Percentiles rank a stretch among this genome's conserved stretches.
Evolutionary conservation across 176 grass and related monocot species (phyloP).

Genomic region (Pontederia paniculata): DNA sequence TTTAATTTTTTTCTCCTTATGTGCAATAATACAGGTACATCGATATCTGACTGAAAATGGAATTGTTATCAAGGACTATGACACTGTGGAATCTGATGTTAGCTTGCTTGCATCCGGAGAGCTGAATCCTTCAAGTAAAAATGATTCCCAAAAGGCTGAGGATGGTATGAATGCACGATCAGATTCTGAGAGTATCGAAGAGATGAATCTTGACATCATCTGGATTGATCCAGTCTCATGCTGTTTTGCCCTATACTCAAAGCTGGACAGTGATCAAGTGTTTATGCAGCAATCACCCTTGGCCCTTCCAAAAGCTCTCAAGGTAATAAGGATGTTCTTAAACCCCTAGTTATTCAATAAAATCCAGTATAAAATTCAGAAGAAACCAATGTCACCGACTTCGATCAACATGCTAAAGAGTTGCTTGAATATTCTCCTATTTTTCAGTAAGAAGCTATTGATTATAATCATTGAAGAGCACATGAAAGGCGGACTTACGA

Average conservation of each 20-base stretch:
- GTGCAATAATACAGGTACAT: constrained; percentile 40
- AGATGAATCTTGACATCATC: constrained; percentile 31
- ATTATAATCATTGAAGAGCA: too few relatives aligned
- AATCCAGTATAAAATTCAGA: too few relatives aligned
- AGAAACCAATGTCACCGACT: too few relatives aligned
- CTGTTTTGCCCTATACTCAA: constrained; percentile 75
- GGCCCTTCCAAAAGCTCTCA: constrained; percentile 86
- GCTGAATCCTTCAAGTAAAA: constrained; percentile 18
- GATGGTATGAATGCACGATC: constrained; percentile 18
- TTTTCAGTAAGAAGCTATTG: too few relatives aligned
- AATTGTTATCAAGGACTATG: constrained; percentile 75
- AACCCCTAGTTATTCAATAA: too few relatives aligned
- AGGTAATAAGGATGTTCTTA: constrained; percentile 31
- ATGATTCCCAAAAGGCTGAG: constrained; percentile 12
- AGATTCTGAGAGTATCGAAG: constrained; percentile 1
- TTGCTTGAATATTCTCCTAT: too few relatives aligned
- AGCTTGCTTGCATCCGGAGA: constrained; percentile 71
- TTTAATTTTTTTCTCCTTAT: constrained; percentile 4
- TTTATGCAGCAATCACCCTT: constrained; percentile 77
- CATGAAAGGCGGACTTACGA: too few relatives aligned
- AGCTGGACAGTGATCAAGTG: constrained; percentile 41
- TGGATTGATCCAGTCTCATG: constrained; percentile 84
- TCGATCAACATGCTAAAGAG: too few relatives aligned
- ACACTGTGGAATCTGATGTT: constrained; percentile 50
- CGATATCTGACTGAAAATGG: constrained; percentile 60